Conservation (phyloP, 2,329 filamentous ascomycete species). For the Microdochium trichocladiopsis region DNA sequence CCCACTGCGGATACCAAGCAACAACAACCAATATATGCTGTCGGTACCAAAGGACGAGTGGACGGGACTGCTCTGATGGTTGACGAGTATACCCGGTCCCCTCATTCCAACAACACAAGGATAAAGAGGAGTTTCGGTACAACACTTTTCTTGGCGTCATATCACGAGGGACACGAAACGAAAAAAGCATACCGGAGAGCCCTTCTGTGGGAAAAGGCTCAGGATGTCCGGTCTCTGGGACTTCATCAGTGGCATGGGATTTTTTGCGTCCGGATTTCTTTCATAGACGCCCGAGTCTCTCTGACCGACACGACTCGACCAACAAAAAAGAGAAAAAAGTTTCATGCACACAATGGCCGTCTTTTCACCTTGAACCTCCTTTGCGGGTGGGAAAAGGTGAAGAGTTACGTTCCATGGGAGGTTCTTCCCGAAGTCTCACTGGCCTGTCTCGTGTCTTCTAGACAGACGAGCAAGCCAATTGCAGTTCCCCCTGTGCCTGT, state of each 20-base stretch:
- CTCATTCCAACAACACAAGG: slow-evolving; percentile 1
- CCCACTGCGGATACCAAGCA: not conserved
- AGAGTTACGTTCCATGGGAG: slow-evolving; percentile 68
- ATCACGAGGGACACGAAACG: slow-evolving; percentile 5
- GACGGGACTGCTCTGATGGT: not conserved
- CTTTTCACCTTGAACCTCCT: slow-evolving; percentile 43
- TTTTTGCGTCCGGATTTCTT: no score
- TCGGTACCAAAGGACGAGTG: not conserved
- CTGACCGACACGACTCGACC: slow-evolving; percentile 13
- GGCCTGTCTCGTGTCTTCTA: slow-evolving; percentile 1
- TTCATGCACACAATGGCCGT: slow-evolving; percentile 62
- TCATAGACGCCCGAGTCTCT: no score
- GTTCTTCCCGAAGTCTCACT: slow-evolving; percentile 57
- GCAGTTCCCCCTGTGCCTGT: not conserved
- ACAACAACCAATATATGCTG: not conserved
- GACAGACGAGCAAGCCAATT: not conserved
- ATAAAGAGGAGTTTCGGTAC: slow-evolving; percentile 2
- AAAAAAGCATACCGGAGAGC: slow-evolving; percentile 5
- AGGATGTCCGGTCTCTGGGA: not conserved
- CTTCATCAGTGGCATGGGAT: slow-evolving; percentile 8
- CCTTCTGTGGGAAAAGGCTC: not conserved
- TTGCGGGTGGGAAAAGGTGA: slow-evolving; percentile 34
- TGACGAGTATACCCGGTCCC: not conserved
- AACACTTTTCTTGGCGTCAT: slow-evolving; percentile 1
- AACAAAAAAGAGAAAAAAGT: slow-evolving; percentile 32